Base-by-base conservation (phyloP, 805 yeast genomes). In the Metschnikowia continentalis region DNA sequence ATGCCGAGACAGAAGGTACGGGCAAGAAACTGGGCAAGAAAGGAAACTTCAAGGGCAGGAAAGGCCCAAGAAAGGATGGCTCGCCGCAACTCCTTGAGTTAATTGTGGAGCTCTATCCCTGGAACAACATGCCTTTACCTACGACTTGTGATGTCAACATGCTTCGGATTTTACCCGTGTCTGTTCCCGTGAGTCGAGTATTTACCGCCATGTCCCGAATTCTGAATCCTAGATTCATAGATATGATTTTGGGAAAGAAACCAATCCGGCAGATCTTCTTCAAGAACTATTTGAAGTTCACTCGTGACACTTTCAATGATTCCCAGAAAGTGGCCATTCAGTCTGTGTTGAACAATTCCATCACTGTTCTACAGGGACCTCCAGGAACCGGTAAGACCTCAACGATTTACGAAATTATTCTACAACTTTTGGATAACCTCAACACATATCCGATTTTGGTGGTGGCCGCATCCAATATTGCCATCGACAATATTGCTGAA, bases 401-500 rank as follows among this genome's bases (percentile, higher is more conserved):
- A 0, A 72, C 77, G 1, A 73, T 72, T 49, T 72, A 63, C 52
- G 77, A 72, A 51, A 67, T 73, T 57, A 69, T 81, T 51, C 59
- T 82, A 40, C 84, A 83, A 59, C 70, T 83, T 51, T 68, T 84
- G 49, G 77, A 75, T 40, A 79, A 79, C 43, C 71, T 80, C 55
- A 72, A 78, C 58, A 74, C 82, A 2, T 81, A 74, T 57, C 90
- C 90, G 1, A 81, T 85, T 39, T 68, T 84, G 50, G 88, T 85
- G 49, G 88, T 83, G 46, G 90, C 91, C 1, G 87, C 89, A 2
- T 83, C 89, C 1, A 85, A 85, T 59, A 81, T 84, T 60, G 90
- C 90, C 2, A 83, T 84, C 58, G 90, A 84, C 62, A 84, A 85
- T 55, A 83, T 85, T 64, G 90, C 90, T 0, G 90, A 84, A 56